phyloP scores from a whole-genome alignment of 352 stramenopile species.

The Globisporangium alternatum region DNA sequence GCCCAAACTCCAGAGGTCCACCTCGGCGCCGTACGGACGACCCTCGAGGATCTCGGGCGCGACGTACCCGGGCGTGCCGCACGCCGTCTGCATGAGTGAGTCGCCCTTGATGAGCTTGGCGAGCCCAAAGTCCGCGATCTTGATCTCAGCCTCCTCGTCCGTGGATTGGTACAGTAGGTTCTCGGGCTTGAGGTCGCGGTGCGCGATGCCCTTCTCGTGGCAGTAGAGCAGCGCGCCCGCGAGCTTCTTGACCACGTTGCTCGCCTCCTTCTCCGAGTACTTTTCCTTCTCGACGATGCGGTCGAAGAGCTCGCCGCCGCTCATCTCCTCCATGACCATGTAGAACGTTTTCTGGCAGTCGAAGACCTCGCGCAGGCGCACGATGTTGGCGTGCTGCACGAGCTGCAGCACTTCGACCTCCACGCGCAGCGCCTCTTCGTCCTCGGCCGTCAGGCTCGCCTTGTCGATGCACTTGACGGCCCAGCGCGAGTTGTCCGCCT shows the following conservation, averaged over 20 bases:
- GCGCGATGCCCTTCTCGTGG: slow-evolving; percentile 89
- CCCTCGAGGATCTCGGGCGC: slow-evolving; percentile 95
- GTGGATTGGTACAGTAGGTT: slow-evolving; percentile 87
- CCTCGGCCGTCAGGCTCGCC: slow-evolving; percentile 67
- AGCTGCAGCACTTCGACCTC: slow-evolving; percentile 84
- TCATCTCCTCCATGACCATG: slow-evolving; percentile 93
- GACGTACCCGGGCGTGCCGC: slow-evolving; percentile 95
- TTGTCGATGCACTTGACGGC: slow-evolving; percentile 88
- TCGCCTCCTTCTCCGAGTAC: slow-evolving; percentile 89
- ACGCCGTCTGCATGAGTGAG: slow-evolving; percentile 93
- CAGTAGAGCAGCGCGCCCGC: slow-evolving; percentile 83
- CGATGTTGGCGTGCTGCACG: slow-evolving; percentile 86
- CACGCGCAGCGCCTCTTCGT: slow-evolving; percentile 77
- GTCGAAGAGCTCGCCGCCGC: slow-evolving; percentile 91
- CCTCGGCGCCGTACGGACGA: slow-evolving; percentile 90
- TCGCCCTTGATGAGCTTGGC: slow-evolving; percentile 91
- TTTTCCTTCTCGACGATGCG: slow-evolving; percentile 91
- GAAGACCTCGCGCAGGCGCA: slow-evolving; percentile 85
- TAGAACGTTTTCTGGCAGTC: slow-evolving; percentile 89
- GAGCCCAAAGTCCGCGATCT: slow-evolving; percentile 91
- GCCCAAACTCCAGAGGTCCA: slow-evolving; percentile 95
- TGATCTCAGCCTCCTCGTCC: slow-evolving; percentile 91
- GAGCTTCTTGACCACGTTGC: slow-evolving; percentile 82
- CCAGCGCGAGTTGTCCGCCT: slow-evolving; percentile 73
- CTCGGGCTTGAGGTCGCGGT: slow-evolving; percentile 88